Evolutionary conservation across 1,284 basidiomycete species (phyloP), one percentile per base, ranked within the genome.

Genomic region (Microbotryum scabiosae): DNA sequence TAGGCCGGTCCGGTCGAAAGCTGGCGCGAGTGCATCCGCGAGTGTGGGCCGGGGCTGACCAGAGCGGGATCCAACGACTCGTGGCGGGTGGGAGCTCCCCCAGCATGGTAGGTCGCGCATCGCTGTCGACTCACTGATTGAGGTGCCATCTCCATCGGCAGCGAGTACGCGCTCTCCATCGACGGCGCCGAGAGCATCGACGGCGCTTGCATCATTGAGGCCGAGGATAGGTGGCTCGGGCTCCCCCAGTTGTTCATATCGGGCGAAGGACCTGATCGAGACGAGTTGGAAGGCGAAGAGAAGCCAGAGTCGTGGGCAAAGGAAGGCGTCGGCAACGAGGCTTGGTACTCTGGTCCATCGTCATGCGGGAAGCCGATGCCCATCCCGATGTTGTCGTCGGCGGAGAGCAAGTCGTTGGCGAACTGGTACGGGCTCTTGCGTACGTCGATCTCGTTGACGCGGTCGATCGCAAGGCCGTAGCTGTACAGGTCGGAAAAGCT

Each of bases 401-500:
- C 54, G 12, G 43, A 12, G 30, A 64, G 44, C 14, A 64, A 43
- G 9, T 63, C 60, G 30, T 59, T 52, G 25, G 57, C 62, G 46
- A 60, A 57, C 21, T 53, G 28, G 55, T 51, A 44, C 3, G 52
- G 56, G 32, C 54, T 60, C 61, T 69, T 61, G 49, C 62, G 60
- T n/a, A 50, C 41, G 32, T 28, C 47, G 48, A 28, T 25, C 41
- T 63, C 63, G 26, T 56, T 48, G 16, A 55, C 60, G 6, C 54
- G 52, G 6, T 63, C 66, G 30, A 48, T 54, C 36, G 59, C 51
- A 25, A 69, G 51, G 7, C 64, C 68, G 43, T 64, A 51, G 59
- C 64, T 64, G 64, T 69, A 65, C 43, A 69, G 66, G 45, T 68
- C 69, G 32, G 63, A 54, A 32, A 68, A 70, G 56, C 63, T 66